Evolutionary conservation across 129 eudicot genomes (phyloP).

Genomic region (Helianthus annuus): HanXRQr2.0-SUNRISE NC_035443.2:189475061-189475560

Average conservation of each 20-base stretch:
- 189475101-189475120: neutral
- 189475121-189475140: neutral
- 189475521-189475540: constrained; percentile 95
- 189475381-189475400: constrained; percentile 17
- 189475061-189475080: neutral
- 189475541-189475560: constrained; percentile 56
- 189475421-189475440: neutral
- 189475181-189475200: neutral
- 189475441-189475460: constrained; percentile 18
- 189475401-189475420: constrained; percentile 5
- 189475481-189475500: constrained; percentile 8
- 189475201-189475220: no score
- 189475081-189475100: neutral
- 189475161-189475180: neutral
- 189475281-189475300: constrained; percentile 98
- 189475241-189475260: constrained; percentile 76
- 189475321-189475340: constrained; percentile 58
- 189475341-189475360: constrained; percentile 40
- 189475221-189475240: no score
- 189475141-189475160: neutral
- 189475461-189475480: constrained; percentile 22
- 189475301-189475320: constrained; percentile 71
- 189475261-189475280: constrained; percentile 78
- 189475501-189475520: constrained; percentile 93
- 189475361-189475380: neutral